Evolutionary conservation across 345 rosid species (phyloP), one percentile per base, ranked within the genome.

Genomic region (Rubroshorea leprosula): DNA sequence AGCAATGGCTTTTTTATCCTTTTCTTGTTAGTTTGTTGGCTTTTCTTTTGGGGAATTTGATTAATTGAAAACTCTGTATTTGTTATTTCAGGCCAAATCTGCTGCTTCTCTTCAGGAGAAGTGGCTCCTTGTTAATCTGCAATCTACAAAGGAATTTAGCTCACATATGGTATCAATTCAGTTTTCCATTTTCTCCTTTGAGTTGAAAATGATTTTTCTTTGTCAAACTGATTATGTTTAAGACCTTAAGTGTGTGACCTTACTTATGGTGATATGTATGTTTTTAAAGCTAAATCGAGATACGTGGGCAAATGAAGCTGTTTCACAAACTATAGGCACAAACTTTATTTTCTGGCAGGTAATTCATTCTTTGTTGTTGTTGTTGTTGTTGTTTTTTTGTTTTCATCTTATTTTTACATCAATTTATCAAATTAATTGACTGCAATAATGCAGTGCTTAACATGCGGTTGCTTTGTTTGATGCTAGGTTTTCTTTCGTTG

Each of bases 311-410:
- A 86, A 94, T 73, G 96, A 84, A 65, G 90, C 97, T 50, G 96
- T 94, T 67, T 76, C 93, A 57, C 89, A 90, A 68, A 90, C 97
- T 39, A 68, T 90, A 58, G 76, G 78, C 64, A 84, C 95, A 25
- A 90, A 87, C 65, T 93, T 93, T 74, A 83, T 89, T 73, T 94
- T 90, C 78, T 94, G 96, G 96, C 99, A 94, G 96, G 97, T 93
- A 24, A 56, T 79, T 57, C 3, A 55, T 23, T 24, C 52, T 13
- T 60, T 43, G 58, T 8, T 6, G 23, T 55, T 55, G 21, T 19
- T 16, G 15, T 23, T 0, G 24, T 11, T 29, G 5, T 47, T 44
- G 5, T n/a, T 3, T 38, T 47, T 15, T 38, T 25, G 44, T 51
- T 19, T 0, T 35, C 35, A n/a, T n/a, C n/a, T n/a, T n/a, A n/a